Conservation (phyloP, 179 eudicot genomes). For the Actinidia arguta region DNA sequence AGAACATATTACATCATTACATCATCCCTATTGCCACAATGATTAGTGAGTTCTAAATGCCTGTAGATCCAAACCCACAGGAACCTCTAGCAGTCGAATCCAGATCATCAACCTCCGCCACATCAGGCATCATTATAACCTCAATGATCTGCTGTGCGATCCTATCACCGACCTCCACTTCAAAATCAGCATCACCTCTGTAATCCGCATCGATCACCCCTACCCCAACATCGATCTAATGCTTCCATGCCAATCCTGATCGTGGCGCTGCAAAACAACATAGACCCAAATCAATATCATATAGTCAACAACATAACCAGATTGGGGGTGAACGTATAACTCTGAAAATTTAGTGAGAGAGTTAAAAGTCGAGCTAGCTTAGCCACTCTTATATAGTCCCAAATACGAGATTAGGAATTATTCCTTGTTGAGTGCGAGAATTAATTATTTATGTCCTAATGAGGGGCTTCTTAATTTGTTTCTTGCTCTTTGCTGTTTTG, state of each 20-base stretch:
- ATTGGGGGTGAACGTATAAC: too few relatives aligned
- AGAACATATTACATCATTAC: background rate
- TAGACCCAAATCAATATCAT: background rate
- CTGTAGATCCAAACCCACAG: conserved; percentile 47
- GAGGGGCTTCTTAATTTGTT: too few relatives aligned
- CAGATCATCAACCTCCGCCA: conserved; percentile 39
- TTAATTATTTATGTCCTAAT: too few relatives aligned
- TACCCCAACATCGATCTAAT: conserved; percentile 51
- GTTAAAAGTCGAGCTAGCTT: too few relatives aligned
- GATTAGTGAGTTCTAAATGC: conserved; percentile 18
- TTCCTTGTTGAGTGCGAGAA: too few relatives aligned
- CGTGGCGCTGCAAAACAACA: conserved; percentile 38
- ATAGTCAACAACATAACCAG: background rate
- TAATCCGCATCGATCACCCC: conserved; percentile 54
- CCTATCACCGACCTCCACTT: conserved; percentile 41
- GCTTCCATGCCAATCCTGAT: conserved; percentile 50
- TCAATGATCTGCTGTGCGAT: conserved; percentile 44
- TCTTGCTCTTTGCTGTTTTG: too few relatives aligned
- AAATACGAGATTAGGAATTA: too few relatives aligned
- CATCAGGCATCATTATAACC: conserved; percentile 36
- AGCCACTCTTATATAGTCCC: too few relatives aligned
- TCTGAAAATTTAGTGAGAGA: too few relatives aligned
- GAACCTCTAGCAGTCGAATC: conserved; percentile 37
- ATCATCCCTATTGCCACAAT: background rate
- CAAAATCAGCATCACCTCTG: conserved; percentile 42